Percentiles rank a stretch among this genome's conserved stretches.
These are phyloP conservation scores for Fusarium sp. DNA, from an alignment of 2,329 filamentous ascomycete species.

Conservation along the genomic window DNA sequence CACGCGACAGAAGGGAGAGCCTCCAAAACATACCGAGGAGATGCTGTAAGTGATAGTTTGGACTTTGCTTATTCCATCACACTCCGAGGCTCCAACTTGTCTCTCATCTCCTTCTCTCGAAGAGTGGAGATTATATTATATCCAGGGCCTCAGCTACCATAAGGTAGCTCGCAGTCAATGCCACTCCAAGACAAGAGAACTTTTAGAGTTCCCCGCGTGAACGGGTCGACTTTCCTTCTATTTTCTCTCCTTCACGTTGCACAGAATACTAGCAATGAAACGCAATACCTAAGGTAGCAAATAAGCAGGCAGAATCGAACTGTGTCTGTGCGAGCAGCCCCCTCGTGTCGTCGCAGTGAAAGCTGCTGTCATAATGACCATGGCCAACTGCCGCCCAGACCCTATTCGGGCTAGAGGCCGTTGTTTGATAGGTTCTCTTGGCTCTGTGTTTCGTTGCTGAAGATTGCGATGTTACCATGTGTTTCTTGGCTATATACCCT, in stretches of 20 bases:
- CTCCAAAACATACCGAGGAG: neutral
- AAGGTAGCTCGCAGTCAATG: neutral
- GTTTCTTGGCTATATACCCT: neutral
- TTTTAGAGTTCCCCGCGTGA: constrained; percentile 12
- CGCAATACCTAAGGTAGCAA: neutral
- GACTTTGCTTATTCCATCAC: neutral
- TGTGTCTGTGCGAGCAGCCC: constrained; percentile 21
- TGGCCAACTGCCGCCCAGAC: constrained; percentile 13
- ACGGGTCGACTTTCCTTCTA: neutral
- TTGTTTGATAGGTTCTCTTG: constrained; percentile 25
- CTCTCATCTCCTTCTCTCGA: neutral
- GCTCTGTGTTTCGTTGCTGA: constrained; percentile 10
- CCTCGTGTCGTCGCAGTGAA: neutral
- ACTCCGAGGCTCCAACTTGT: neutral
- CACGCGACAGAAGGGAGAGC: constrained; percentile 16
- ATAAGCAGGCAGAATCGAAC: neutral
- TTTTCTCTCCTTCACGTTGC: neutral
- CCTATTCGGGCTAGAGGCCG: constrained; percentile 31
- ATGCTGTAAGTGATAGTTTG: neutral
- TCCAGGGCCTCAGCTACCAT: neutral
- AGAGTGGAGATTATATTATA: constrained; percentile 13
- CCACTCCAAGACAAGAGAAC: neutral
- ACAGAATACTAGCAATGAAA: constrained; percentile 6
- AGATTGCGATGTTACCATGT: constrained; percentile 27
- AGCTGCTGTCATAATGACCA: constrained; percentile 29